These are phyloP conservation scores for Ganoderma lingzhi DNA, from an alignment of 1,284 basidiomycete species.

Conservation along the genomic window DNA sequence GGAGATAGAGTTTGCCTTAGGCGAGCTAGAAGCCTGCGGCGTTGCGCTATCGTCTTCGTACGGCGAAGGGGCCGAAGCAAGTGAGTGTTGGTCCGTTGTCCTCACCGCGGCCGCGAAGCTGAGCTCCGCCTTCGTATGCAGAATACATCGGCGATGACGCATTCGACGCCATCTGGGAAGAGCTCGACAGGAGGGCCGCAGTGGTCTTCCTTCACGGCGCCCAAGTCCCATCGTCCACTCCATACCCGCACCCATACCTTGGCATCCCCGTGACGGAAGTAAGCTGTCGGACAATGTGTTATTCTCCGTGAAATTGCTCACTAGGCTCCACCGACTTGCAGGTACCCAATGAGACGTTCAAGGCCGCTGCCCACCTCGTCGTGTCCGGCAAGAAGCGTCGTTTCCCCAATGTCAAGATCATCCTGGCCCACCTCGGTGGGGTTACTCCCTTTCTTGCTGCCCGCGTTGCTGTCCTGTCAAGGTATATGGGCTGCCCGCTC, in stretches of 20 bases:
- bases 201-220: conserved; percentile 77
- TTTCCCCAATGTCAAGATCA: conserved; percentile 63
- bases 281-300: background rate
- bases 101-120: background rate
- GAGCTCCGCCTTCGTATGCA: conserved; percentile 36
- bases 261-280: conserved; percentile 75
- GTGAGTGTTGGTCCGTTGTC: conserved; percentile 30
- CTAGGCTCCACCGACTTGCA: conserved; percentile 35
- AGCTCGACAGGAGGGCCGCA: conserved; percentile 61
- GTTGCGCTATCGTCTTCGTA: conserved; percentile 70
- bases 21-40: conserved; percentile 66
- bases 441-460: conserved; percentile 65
- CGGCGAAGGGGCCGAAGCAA: conserved; percentile 48
- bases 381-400: conserved; percentile 72
- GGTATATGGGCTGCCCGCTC: conserved; percentile 70
- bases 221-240: conserved; percentile 67
- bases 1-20: conserved; percentile 66
- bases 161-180: conserved; percentile 72
- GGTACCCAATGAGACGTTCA: conserved; percentile 83
- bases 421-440: conserved; percentile 76
- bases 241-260: conserved; percentile 65
- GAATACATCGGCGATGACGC: conserved; percentile 70
- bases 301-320: conserved; percentile 5
- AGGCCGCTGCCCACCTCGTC: conserved; percentile 78
- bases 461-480: conserved; percentile 69